Conservation (phyloP, 1,139 yeast genomes). For the Kurtzmaniella quercitrusa region DNA sequence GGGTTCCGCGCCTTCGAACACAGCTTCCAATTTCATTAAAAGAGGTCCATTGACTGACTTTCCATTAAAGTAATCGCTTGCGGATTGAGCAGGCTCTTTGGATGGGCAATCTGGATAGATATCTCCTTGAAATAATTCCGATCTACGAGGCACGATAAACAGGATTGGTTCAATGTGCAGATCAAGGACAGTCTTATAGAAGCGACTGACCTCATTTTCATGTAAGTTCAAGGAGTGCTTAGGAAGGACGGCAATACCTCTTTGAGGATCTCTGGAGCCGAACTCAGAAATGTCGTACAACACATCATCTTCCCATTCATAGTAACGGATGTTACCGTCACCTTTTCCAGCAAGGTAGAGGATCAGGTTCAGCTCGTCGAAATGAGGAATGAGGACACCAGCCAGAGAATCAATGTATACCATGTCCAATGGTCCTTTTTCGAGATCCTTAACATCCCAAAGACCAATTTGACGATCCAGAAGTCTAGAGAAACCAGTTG, state of each 20-base stretch:
- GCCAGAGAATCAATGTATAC: constrained; percentile 86
- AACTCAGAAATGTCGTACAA: constrained; percentile 80
- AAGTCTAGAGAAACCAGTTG: constrained; percentile 93
- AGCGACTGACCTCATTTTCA: constrained; percentile 78
- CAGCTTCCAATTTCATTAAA: constrained; percentile 66
- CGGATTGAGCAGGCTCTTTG: constrained; percentile 68
- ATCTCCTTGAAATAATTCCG: constrained; percentile 89
- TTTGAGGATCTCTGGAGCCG: constrained; percentile 86
- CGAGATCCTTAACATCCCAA: constrained; percentile 79
- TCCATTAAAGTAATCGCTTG: constrained; percentile 78
- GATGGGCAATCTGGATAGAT: constrained; percentile 92
- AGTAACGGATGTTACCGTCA: constrained; percentile 95
- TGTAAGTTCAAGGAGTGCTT: constrained; percentile 72
- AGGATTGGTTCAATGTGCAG: constrained; percentile 82
- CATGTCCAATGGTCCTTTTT: constrained; percentile 83
- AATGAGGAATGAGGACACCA: constrained; percentile 89
- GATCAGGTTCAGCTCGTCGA: constrained; percentile 74
- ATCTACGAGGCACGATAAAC: constrained; percentile 87
- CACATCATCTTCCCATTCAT: constrained; percentile 73
- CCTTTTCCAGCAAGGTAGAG: constrained; percentile 95
- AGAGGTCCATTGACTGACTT: constrained; percentile 80
- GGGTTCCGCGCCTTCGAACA: constrained; percentile 73
- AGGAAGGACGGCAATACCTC: constrained; percentile 92
- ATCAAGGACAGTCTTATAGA: constrained; percentile 84
- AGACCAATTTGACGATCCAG: constrained; percentile 94